Conservation (phyloP, 345 rosid species). For the Diplotaxis tenuifolia region DNA sequence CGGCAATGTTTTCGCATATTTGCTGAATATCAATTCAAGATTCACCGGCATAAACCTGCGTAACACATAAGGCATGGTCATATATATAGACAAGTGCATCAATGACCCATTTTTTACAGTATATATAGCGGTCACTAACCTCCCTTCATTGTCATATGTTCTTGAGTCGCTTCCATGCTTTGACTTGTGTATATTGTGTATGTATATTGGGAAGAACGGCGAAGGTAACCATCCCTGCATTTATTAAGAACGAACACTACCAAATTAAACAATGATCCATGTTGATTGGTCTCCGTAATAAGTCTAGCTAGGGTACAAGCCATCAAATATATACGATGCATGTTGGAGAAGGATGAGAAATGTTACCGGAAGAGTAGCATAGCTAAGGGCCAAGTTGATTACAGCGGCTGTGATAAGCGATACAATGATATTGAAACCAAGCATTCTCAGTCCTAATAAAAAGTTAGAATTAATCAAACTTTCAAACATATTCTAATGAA, state of each 20-base stretch:
- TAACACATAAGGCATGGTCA: not conserved
- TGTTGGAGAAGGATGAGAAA: not conserved
- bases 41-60: slow-evolving; percentile 58
- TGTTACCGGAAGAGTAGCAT: slow-evolving; percentile 63
- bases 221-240: slow-evolving; percentile 82
- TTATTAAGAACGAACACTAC: not conserved
- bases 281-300: not conserved
- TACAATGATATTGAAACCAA: slow-evolving; percentile 65
- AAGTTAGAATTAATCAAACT: not conserved
- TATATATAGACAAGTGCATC: not conserved
- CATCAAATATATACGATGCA: not conserved
- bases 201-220: slow-evolving; percentile 72
- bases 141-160: slow-evolving; percentile 79
- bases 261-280: not conserved
- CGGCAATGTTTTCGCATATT: slow-evolving; percentile 66
- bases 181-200: slow-evolving; percentile 73
- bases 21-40: slow-evolving; percentile 76
- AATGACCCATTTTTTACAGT: not conserved
- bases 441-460: slow-evolving; percentile 53
- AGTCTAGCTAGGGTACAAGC: not conserved
- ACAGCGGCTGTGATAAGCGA: slow-evolving; percentile 51
- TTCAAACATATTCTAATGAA: not conserved
- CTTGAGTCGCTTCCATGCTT: slow-evolving; percentile 80
- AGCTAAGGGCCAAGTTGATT: slow-evolving; percentile 60
- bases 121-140: slow-evolving; percentile 33